Percentiles rank a stretch among this genome's conserved stretches.
Conservation (phyloP, 2,329 filamentous ascomycete genomes). For the Apiospora kogelbergensis region DNA sequence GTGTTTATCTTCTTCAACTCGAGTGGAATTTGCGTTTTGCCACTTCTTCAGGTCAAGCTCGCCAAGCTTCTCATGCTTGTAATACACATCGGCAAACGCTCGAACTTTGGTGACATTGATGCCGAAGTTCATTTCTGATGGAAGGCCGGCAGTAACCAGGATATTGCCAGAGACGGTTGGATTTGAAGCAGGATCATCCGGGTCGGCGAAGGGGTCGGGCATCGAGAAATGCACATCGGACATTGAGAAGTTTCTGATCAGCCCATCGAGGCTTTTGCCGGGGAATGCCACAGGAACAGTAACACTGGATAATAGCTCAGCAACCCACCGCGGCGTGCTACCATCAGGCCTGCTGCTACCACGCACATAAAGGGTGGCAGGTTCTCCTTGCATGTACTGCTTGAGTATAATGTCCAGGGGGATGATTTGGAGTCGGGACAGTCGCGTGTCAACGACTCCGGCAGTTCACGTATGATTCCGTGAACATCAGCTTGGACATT, state of each 20-base stretch:
- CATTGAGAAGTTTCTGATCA: slow-evolving; percentile 86
- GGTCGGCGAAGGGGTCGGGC: slow-evolving; percentile 77
- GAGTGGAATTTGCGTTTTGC: slow-evolving; percentile 82
- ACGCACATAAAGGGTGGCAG: slow-evolving; percentile 79
- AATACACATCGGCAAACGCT: slow-evolving; percentile 78
- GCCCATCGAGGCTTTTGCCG: slow-evolving; percentile 74
- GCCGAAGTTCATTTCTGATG: slow-evolving; percentile 83
- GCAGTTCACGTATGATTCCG: slow-evolving; percentile 71
- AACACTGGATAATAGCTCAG: slow-evolving; percentile 75
- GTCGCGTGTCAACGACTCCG: slow-evolving; percentile 66
- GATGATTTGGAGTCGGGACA: slow-evolving; percentile 80
- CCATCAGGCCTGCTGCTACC: slow-evolving; percentile 68
- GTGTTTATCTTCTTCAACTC: slow-evolving; percentile 55
- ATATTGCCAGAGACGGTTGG: slow-evolving; percentile 84
- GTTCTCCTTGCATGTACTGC: slow-evolving; percentile 77
- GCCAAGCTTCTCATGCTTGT: slow-evolving; percentile 75
- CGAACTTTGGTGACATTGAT: slow-evolving; percentile 75
- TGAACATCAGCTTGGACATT: slow-evolving; percentile 69
- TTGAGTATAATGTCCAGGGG: slow-evolving; percentile 77
- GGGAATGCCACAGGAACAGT: slow-evolving; percentile 84
- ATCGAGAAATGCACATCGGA: slow-evolving; percentile 83
- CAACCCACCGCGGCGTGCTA: slow-evolving; percentile 79
- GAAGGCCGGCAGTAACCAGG: slow-evolving; percentile 74
- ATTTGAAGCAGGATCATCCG: slow-evolving; percentile 68
- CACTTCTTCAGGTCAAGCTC: slow-evolving; percentile 77